Percentiles rank a stretch among this genome's conserved stretches.
Conservation (phyloP, 176 grass and related monocot species). For the Tillandsia fasciculata region DNA sequence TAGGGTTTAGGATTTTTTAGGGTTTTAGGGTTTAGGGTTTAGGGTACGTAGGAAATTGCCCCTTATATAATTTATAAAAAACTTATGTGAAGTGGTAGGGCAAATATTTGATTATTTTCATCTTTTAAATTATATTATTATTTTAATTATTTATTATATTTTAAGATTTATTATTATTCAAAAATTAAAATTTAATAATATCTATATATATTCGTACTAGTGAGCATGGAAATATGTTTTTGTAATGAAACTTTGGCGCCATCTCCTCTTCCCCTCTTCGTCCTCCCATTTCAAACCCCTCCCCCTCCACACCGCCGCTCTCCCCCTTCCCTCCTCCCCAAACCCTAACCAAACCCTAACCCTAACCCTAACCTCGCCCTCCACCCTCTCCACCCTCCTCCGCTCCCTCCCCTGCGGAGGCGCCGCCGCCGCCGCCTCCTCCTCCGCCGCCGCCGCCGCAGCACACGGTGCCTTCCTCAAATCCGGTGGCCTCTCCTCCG, state of each 20-base stretch:
- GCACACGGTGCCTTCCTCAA: slow-evolving; percentile 49
- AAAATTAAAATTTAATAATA: too few species aligned
- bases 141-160: too few species aligned
- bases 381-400: slow-evolving; percentile 21
- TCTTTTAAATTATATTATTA: too few species aligned
- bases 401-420: slow-evolving; percentile 28
- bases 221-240: too few species aligned
- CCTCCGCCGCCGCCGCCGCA: slow-evolving; percentile 22
- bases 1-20: too few species aligned
- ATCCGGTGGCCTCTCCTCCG: slow-evolving; percentile 38
- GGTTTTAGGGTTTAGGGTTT: too few species aligned
- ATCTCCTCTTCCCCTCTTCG: not conserved
- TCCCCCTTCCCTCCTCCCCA: not conserved
- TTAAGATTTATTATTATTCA: too few species aligned
- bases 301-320: not conserved
- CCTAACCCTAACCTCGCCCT: not conserved
- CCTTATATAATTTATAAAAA: too few species aligned
- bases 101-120: too few species aligned
- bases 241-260: not conserved
- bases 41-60: too few species aligned
- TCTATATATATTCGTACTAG: too few species aligned
- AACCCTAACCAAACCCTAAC: not conserved
- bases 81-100: too few species aligned
- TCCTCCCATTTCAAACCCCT: not conserved
- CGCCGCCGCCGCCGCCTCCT: slow-evolving; percentile 42